Evolutionary conservation across 2,329 filamentous ascomycete species (phyloP).

Genomic region (Cercospora beticola): DNA sequence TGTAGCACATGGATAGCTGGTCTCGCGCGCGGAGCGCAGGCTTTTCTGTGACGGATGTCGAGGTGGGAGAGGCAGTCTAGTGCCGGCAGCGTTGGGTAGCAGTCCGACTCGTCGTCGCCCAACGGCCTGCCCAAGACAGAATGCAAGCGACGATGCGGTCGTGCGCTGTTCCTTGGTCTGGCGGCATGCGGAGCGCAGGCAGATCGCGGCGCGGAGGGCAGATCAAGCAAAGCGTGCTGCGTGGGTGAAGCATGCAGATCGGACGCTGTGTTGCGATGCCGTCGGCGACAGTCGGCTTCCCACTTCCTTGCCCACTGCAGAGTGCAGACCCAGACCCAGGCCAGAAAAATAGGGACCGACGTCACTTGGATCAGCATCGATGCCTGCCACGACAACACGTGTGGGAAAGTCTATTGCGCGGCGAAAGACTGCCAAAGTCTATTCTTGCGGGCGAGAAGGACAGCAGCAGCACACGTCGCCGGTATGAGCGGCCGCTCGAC

Average conservation of each 20-base stretch:
- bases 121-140: not conserved
- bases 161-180: conserved; percentile 3
- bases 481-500: conserved; percentile 30
- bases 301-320: not conserved
- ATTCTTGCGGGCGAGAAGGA: not conserved
- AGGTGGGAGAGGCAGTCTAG: not conserved
- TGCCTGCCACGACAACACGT: not conserved
- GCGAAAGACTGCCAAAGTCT: not conserved
- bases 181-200: not conserved
- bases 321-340: not conserved
- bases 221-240: not conserved
- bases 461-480: conserved; percentile 1
- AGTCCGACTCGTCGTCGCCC: conserved; percentile 1
- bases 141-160: not conserved
- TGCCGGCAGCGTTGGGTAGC: conserved; percentile 3
- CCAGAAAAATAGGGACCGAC: not conserved
- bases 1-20: conserved; percentile 12
- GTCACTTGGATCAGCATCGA: not conserved
- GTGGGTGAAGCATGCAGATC: conserved; percentile 2
- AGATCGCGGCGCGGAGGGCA: not conserved
- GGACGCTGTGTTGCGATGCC: not conserved
- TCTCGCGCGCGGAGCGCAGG: not conserved
- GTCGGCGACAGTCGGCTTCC: not conserved
- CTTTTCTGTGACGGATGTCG: not conserved
- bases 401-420: not conserved